Evolutionary conservation across 208 protist species (phyloP), one percentile per base, ranked within the genome.

Genomic region (Wallacemonas sp.): DNA sequence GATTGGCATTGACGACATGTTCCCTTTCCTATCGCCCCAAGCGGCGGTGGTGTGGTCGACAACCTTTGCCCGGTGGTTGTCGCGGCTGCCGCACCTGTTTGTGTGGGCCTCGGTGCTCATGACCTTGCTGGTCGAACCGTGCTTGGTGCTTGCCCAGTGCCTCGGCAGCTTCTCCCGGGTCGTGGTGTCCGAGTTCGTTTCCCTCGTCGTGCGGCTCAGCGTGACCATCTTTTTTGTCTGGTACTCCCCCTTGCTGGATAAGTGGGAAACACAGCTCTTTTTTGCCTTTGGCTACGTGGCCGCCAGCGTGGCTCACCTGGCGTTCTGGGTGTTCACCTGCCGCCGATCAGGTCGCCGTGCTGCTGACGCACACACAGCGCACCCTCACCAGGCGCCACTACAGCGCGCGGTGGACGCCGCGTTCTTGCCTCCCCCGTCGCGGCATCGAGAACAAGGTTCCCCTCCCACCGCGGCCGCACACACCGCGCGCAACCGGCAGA

Each of bases 141-240:
- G 76, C 59, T 37, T 94, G 15, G 75, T 80, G n/a, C 62, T 94
- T 24, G 70, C 78, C 32, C 78, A 87, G 42, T 82, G 79, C 1
- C 77, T 92, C 17, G 81, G 91, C 59, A 55, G 85, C 36, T 85
- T 86, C 29, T 78, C 76, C 19, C 63, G 78, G 10, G 72, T 90
- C 6, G 81, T 95, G 17, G 21, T 89, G 8, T 81, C 89, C 6
- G 85, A 95, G 74, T 90, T 76, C 45, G 67, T 64, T 24, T 66
- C 83, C 21, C 60, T 89, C 19, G 33, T 83, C 4, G 73, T 71
- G 37, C 85, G 89, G 13, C 66, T 89, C 39, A 13, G 78, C 6
- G 70, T 76, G 9, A 80, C 73, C 13, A 73, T 92, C 26, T 12
- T 46, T 10, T 57, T 57, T 57, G 50, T 37, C 12, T 24, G 42